Conservation (phyloP, 441 rosid genomes). For the Populus tomentosa region DNA sequence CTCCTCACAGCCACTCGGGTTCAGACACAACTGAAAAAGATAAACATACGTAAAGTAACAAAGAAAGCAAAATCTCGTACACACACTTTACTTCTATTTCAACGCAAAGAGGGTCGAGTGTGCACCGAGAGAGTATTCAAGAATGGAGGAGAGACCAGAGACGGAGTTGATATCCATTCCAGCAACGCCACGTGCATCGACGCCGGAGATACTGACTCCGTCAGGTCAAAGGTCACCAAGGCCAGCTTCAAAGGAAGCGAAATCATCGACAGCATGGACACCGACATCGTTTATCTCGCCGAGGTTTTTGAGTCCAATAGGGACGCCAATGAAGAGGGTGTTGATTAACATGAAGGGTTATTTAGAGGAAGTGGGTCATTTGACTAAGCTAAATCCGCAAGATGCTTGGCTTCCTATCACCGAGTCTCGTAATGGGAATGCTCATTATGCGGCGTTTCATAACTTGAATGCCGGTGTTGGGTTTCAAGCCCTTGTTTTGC, state of each 20-base stretch:
- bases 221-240: slow-evolving; percentile 97
- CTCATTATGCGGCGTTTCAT: slow-evolving; percentile 96
- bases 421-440: slow-evolving; percentile 91
- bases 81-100: not conserved
- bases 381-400: slow-evolving; percentile 94
- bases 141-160: slow-evolving; percentile 94
- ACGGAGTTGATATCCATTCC: slow-evolving; percentile 95
- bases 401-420: slow-evolving; percentile 99
- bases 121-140: not conserved
- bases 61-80: not conserved
- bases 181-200: slow-evolving; percentile 88
- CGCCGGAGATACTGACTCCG: slow-evolving; percentile 92
- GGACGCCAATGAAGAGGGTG: slow-evolving; percentile 96
- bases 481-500: slow-evolving; percentile 87
- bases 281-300: slow-evolving; percentile 97
- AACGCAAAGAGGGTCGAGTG: not conserved
- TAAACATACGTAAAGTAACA: slow-evolving; percentile 13
- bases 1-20: not conserved
- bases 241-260: slow-evolving; percentile 52
- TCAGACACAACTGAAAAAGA: not conserved
- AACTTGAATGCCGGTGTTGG: slow-evolving; percentile 94
- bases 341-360: slow-evolving; percentile 90
- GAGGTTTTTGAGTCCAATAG: slow-evolving; percentile 85
- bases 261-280: slow-evolving; percentile 85
- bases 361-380: slow-evolving; percentile 88